Evolutionary conservation across 2,329 filamentous ascomycete genomes (phyloP), one percentile per base, ranked within the genome.

Genomic region (Trichoderma sp.): DNA sequence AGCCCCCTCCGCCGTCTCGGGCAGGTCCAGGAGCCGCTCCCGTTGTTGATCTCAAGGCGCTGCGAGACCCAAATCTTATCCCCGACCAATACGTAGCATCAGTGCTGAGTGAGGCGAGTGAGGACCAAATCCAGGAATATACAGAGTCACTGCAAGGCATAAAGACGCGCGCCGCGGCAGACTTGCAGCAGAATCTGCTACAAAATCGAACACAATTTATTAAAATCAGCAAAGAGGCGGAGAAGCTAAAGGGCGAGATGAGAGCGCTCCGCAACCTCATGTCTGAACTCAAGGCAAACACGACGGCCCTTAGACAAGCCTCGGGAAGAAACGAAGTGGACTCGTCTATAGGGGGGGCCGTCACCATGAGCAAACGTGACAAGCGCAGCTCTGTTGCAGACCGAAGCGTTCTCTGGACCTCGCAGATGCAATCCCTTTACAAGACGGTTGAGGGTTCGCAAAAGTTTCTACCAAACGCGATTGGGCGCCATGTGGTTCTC

Each of bases 151-250:
- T 97, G 52, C 89, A 89, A 71, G 90, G 90, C 73, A 84, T 95
- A 67, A 94, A 94, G 79, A 86, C 86, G 71, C 88, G 92, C 67
- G 93, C 93, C 9, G 90, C 91, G 5, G 86, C 89, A 58, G 94
- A 98, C 73, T 84, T 99, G 25, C 94, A 98, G 79, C 92, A 96
- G 76, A 98, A 94, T 79, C 91, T 99, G 60, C 94, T 97, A 80
- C 94, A 97, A 78, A 99, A 99, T 79, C 89, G 95, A 58, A 97
- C 93, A 0, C 95, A 98, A 75, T 99, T 99, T 76, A 98, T 99
- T 84, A 97, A 97, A 80, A 98, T 99, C 79, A 97, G 94, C 77
- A 97, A 98, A 80, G 95, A 99, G 81, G 95, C 96, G 2, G 95
- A 99, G 80, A 97, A 97, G 81, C 87, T 99, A 68, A 98, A 98